A percentile compares a stretch with the other conserved stretches of the same genome.
These are phyloP conservation scores for Blumeriella jaapii DNA, from an alignment of 2,329 filamentous ascomycete genomes.

Conservation along the genomic window DNA sequence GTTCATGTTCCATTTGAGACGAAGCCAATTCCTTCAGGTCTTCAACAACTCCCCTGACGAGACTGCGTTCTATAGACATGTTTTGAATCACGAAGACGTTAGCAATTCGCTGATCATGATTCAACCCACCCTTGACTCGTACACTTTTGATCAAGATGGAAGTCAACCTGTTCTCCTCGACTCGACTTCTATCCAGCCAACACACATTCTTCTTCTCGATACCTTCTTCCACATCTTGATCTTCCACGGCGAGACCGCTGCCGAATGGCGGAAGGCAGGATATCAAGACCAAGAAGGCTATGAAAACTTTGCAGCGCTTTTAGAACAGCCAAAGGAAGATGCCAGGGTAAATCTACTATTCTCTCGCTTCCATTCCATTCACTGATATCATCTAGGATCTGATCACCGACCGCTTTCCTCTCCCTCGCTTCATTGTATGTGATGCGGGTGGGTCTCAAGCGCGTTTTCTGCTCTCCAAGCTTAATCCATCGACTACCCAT, in stretches of 20 bases:
- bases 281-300: slow-evolving; percentile 98
- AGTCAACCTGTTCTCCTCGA: slow-evolving; percentile 89
- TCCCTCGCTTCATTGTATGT: slow-evolving; percentile 96
- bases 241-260: slow-evolving; percentile 96
- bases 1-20: slow-evolving; percentile 98
- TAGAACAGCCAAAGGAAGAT: slow-evolving; percentile 93
- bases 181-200: slow-evolving; percentile 89
- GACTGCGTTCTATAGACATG: slow-evolving; percentile 96
- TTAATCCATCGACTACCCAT: slow-evolving; percentile 95
- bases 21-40: slow-evolving; percentile 95
- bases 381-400: slow-evolving; percentile 53
- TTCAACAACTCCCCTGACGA: slow-evolving; percentile 99
- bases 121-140: slow-evolving; percentile 92
- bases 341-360: slow-evolving; percentile 56
- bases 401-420: slow-evolving; percentile 94
- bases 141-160: slow-evolving; percentile 92
- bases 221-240: slow-evolving; percentile 99
- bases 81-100: slow-evolving; percentile 94
- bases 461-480: slow-evolving; percentile 89
- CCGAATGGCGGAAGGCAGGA: slow-evolving; percentile 94
- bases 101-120: slow-evolving; percentile 98
- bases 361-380: slow-evolving; percentile 1
- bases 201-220: slow-evolving; percentile 86
- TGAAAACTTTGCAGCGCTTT: slow-evolving; percentile 80
- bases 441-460: slow-evolving; percentile 97